phyloP scores from a whole-genome alignment of 2,329 filamentous ascomycete species.

The Fusarium anthophilum region DNA sequence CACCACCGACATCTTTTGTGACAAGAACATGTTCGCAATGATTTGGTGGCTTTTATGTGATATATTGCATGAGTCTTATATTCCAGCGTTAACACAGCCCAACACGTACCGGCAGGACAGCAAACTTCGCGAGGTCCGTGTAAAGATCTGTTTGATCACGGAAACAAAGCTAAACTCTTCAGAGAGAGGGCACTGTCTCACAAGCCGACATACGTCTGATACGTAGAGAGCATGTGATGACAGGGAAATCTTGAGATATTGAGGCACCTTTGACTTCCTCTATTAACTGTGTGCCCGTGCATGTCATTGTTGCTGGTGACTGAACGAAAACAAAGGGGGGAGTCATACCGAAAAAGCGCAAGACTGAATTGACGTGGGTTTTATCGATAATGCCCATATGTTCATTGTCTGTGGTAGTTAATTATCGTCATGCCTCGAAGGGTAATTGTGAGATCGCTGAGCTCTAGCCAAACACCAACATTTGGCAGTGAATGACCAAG shows the following conservation, averaged over 20 bases:
- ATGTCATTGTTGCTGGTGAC: background rate
- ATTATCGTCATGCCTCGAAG: background rate
- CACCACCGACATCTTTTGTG: background rate
- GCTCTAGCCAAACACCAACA: background rate
- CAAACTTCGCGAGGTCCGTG: background rate
- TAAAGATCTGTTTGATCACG: background rate
- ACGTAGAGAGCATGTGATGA: background rate
- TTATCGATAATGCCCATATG: accelerated
- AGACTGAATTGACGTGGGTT: background rate
- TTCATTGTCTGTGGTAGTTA: background rate
- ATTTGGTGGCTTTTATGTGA: background rate
- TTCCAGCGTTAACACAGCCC: background rate
- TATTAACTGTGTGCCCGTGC: too few relatives aligned
- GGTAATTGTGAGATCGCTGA: background rate
- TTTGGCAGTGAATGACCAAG: background rate
- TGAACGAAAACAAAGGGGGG: background rate
- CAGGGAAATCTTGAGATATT: background rate
- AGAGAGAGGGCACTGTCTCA: accelerated
- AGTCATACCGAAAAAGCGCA: background rate
- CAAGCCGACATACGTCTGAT: background rate
- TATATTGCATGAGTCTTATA: accelerated
- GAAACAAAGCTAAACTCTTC: background rate
- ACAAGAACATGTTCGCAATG: background rate
- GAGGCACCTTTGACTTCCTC: too few relatives aligned
- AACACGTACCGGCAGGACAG: background rate